These are phyloP conservation scores for Rhodotorula sp. DNA, from an alignment of 1,284 basidiomycete genomes.

Conservation along the genomic window DNA sequence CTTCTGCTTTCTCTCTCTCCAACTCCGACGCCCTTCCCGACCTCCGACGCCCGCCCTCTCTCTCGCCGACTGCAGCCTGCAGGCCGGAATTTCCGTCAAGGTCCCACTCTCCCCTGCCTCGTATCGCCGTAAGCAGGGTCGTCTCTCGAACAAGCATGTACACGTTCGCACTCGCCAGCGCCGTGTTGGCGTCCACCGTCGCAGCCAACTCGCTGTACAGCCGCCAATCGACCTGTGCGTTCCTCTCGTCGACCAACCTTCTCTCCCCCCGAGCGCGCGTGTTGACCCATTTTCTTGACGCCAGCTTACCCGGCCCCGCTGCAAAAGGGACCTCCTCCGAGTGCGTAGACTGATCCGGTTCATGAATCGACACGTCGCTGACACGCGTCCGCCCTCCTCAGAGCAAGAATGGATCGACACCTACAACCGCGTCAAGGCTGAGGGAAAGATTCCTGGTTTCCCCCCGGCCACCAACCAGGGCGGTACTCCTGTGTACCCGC, in stretches of 20 bases:
- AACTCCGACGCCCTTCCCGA: no score
- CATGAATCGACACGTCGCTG: not conserved
- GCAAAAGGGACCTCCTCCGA: conserved; percentile 13
- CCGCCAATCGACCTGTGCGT: not conserved
- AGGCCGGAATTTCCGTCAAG: no score
- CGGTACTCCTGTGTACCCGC: conserved; percentile 5
- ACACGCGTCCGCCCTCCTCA: not conserved
- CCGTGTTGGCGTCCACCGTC: not conserved
- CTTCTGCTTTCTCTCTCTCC: no score
- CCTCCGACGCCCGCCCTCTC: no score
- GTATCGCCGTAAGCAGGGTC: no score
- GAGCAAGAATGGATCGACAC: conserved; percentile 23
- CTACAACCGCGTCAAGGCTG: conserved; percentile 24
- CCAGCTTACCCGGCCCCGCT: conserved; percentile 1
- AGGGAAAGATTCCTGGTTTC: conserved; percentile 31
- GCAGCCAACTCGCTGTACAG: conserved; percentile 2
- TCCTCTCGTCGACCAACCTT: not conserved
- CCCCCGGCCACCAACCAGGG: conserved; percentile 4
- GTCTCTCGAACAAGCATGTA: no score
- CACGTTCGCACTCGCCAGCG: no score
- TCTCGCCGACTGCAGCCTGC: no score
- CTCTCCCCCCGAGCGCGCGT: not conserved
- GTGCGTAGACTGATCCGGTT: not conserved
- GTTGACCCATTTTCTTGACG: not conserved
- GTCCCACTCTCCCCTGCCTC: no score